phyloP scores from a whole-genome alignment of 805 yeast genomes.

The Kluyveromyces dobzhanskii region DNA sequence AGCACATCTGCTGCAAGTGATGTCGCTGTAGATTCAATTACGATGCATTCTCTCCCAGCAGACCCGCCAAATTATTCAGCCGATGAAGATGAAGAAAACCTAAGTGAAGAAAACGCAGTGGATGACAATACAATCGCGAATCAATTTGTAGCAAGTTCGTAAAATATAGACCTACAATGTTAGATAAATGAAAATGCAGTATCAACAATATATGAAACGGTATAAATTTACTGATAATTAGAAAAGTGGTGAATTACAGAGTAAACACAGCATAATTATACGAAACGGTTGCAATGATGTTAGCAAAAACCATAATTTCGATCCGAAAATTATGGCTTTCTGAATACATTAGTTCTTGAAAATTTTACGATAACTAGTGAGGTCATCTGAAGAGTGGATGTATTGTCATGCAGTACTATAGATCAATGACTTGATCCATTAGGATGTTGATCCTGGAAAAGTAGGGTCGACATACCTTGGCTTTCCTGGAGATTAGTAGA shows the following conservation, averaged over 20 bases:
- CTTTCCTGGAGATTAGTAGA: slow-evolving; percentile 10
- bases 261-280: too few relatives aligned
- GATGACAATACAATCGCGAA: slow-evolving; percentile 9
- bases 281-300: too few relatives aligned
- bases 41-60: slow-evolving; percentile 28
- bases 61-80: slow-evolving; percentile 32
- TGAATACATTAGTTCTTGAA: too few relatives aligned
- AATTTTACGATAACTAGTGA: too few relatives aligned
- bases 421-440: slow-evolving; percentile 1
- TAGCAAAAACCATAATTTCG: too few relatives aligned
- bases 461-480: neutral
- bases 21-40: slow-evolving; percentile 24
- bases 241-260: too few relatives aligned
- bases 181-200: neutral
- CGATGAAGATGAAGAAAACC: slow-evolving; percentile 12
- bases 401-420: neutral
- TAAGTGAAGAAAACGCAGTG: slow-evolving; percentile 4
- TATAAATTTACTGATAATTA: too few relatives aligned
- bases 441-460: slow-evolving; percentile 4
- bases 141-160: slow-evolving; percentile 5
- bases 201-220: too few relatives aligned
- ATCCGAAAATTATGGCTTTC: too few relatives aligned
- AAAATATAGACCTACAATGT: neutral
- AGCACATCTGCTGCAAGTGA: slow-evolving; percentile 19
- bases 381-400: too few relatives aligned